phyloP scores from a whole-genome alignment of 768 basidiomycete genomes.

The Collybiopsis luxurians region DNA sequence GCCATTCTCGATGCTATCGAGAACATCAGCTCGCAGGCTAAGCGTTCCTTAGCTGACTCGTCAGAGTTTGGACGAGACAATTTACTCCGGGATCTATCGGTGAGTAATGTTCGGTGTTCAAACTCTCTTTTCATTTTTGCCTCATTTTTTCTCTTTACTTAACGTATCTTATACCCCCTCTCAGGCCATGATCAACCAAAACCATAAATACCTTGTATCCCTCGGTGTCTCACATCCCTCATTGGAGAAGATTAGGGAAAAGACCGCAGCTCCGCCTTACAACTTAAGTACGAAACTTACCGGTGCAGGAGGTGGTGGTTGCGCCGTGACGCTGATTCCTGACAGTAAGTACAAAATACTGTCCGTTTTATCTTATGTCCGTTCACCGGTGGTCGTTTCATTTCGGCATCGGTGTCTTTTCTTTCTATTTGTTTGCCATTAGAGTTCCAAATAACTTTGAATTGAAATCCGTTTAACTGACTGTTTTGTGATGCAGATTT shows the following conservation, averaged over 20 bases:
- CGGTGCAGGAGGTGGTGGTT: conserved; percentile 98
- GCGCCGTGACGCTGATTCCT: conserved; percentile 92
- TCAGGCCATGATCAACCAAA: conserved; percentile 82
- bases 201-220: conserved; percentile 79
- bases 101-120: conserved; percentile 35
- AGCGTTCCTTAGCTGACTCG: conserved; percentile 63
- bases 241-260: conserved; percentile 77
- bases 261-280: conserved; percentile 62
- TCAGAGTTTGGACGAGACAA: conserved; percentile 64
- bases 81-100: conserved; percentile 67
- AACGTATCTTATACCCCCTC: background rate
- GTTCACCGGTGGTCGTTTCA: background rate
- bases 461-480: background rate
- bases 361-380: background rate
- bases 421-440: background rate
- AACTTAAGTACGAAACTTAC: conserved; percentile 89
- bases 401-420: background rate
- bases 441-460: too few relatives aligned
- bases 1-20: conserved; percentile 80
- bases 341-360: conserved; percentile 59
- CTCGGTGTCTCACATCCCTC: conserved; percentile 91
- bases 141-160: background rate
- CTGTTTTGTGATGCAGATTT: conserved; percentile 53
- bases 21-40: conserved; percentile 79
- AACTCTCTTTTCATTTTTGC: background rate